Evolutionary conservation across 2,329 filamentous ascomycete species (phyloP), one percentile per base, ranked within the genome.

Genomic region (Corinectria fuckeliana): DNA sequence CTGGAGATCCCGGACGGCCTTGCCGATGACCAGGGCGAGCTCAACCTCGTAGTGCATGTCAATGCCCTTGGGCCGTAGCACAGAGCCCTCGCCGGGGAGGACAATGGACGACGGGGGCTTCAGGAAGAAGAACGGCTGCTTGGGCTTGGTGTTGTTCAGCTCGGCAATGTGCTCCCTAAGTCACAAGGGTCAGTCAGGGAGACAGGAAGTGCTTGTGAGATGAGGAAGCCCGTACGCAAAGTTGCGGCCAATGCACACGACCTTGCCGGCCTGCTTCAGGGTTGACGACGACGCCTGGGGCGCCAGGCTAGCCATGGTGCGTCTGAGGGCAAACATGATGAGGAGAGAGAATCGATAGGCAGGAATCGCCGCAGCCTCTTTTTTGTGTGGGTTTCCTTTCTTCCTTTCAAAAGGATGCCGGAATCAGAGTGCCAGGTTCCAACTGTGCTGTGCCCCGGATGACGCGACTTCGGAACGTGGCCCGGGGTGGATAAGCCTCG

Each of bases 71-170:
- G 95, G 95, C 42, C 90, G 87, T 68, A 97, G 84, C 47, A 97
- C 88, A 3, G 93, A 89, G 1, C 93, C 93, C 56, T 88, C 85
- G 25, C 87, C 85, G 0, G 92, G 92, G 20, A 91, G 83, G 4
- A 98, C 85, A 69, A 99, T 91, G 3, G 93, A 91, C 38, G 91
- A 92, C 0, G 93, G 81, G 2, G 95, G 95, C 84, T 99, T 99
- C 69, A 98, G 86, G 85, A 99, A 99, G 88, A 97, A 99, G 81
- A 99, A 98, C 23, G 95, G 95, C 78, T 97, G 93, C 77, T 95
- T 96, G 50, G 95, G 95, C 66, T 88, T 88, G 61, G 85, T 83
- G 77, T 90, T 97, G 78, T 93, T 93, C 68, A 99, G 86, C 81
- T 99, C 95, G 64, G 90, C 87, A 74, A 98, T 90, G 79, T 99